phyloP scores from a whole-genome alignment of 2,329 filamentous ascomycete genomes.

The Oidium heveae region DNA sequence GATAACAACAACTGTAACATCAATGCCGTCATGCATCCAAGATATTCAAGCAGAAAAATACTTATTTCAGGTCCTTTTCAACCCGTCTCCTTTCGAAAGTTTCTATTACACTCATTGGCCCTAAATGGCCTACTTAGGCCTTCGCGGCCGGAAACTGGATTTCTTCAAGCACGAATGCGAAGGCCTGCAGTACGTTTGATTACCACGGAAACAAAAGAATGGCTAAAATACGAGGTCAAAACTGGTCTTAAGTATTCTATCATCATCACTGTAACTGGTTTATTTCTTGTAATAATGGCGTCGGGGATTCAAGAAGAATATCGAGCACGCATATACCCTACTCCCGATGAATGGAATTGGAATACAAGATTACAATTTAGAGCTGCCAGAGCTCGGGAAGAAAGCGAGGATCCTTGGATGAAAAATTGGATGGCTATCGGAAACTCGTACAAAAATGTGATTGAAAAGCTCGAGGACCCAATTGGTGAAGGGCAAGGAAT shows the following conservation, averaged over 20 bases:
- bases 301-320: constrained; percentile 47
- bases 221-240: constrained; percentile 44
- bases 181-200: constrained; percentile 34
- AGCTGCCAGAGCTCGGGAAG: constrained; percentile 17
- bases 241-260: constrained; percentile 41
- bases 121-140: constrained; percentile 24
- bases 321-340: constrained; percentile 52
- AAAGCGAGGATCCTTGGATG: constrained; percentile 5
- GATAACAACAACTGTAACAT: too few relatives aligned
- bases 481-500: constrained; percentile 42
- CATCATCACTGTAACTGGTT: constrained; percentile 17
- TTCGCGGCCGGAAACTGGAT: constrained; percentile 36
- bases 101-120: constrained; percentile 22
- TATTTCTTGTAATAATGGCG: constrained; percentile 23
- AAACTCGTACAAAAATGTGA: constrained; percentile 28
- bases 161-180: constrained; percentile 24
- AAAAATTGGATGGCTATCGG: constrained; percentile 43
- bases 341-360: constrained; percentile 60
- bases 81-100: too few relatives aligned
- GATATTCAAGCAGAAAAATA: too few relatives aligned
- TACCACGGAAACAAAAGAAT: constrained; percentile 51
- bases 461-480: constrained; percentile 44
- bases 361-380: constrained; percentile 43
- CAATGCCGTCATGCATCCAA: too few relatives aligned
- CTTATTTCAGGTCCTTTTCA: too few relatives aligned